Evolutionary conservation across 495 filamentous ascomycete genomes (phyloP), one percentile per base, ranked within the genome.

Genomic region (Tuber melanosporum): DNA sequence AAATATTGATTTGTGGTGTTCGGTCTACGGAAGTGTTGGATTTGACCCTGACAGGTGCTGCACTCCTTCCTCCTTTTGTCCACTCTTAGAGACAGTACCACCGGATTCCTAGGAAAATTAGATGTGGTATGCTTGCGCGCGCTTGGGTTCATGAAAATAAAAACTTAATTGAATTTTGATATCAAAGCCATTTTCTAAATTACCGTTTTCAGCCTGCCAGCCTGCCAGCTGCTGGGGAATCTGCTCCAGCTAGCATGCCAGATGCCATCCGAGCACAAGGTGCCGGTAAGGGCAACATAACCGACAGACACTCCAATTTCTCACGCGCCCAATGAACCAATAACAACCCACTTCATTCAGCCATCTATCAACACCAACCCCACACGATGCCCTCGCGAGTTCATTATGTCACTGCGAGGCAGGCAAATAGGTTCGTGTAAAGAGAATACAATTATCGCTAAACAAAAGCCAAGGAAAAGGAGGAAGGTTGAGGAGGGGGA

Each of bases 391-490:
- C 57, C 57, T 26, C 57, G 57, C 57, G 57, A 36, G 26, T 5
- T 5, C 57, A 66, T 36, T 66, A 66, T 66, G 57, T 66, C 26
- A 36, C 57, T 66, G 57, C 57, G 57, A 66, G 57, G 26, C 57
- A 36, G 57, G 17, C 57, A 14, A 66, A 66, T 66, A 66, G 57
- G 32, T 66, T 76, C 62, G 46, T 75, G 70, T 70, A 78, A 73
- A 43, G 77, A 78, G 77, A 78, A 78, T 49, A 22, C 32, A 49
- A 45, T 39, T 22, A 44, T 46, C 44, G 39, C 52, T 26, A n/a
- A 36, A 20, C 41, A 45, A 47, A 47, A 47, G 39, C 41, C 6
- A 19, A 69, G 36, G 42, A n/a, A n/a, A 52, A 12, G 44, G 20
- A 36, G 45, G 76, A 77, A 45, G 57, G 42, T 41, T n/a, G 43